Evolutionary conservation across 805 yeast species (phyloP).

Genomic region (Isabelozyma pseudorhagii): DNA sequence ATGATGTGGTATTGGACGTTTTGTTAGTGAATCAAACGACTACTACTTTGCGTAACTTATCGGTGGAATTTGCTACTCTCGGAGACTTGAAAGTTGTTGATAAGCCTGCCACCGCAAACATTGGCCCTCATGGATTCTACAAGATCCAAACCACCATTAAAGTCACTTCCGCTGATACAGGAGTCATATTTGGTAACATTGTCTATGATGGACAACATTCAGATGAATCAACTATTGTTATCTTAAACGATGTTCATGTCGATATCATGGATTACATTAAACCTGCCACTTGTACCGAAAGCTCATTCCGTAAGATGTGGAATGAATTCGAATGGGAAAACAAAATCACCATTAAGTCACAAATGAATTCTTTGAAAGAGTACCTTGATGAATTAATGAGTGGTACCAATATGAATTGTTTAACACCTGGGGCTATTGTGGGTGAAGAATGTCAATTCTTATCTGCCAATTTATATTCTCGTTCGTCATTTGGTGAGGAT

Average conservation of each 20-base stretch:
- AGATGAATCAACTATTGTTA: conserved; percentile 83
- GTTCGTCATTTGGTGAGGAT: conserved; percentile 94
- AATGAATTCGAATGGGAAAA: conserved; percentile 99
- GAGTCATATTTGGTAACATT: conserved; percentile 95
- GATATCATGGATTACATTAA: conserved; percentile 97
- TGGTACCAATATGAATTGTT: conserved; percentile 90
- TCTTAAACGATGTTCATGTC: conserved; percentile 89
- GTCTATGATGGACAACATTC: conserved; percentile 96
- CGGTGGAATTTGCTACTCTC: conserved; percentile 92
- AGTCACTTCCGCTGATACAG: conserved; percentile 96
- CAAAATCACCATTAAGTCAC: conserved; percentile 84
- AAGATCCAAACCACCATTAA: conserved; percentile 84
- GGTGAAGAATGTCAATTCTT: conserved; percentile 89
- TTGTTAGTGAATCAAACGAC: conserved; percentile 92
- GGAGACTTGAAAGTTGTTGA: conserved; percentile 96
- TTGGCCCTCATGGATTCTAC: conserved; percentile 97
- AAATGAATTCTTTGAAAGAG: conserved; percentile 61
- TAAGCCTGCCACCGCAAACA: conserved; percentile 81
- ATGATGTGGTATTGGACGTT: conserved; percentile 92
- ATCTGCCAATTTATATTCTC: conserved; percentile 90
- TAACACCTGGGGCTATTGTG: conserved; percentile 88
- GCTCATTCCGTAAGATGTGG: conserved; percentile 96
- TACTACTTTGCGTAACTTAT: conserved; percentile 82
- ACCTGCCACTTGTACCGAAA: conserved; percentile 88
- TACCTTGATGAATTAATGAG: conserved; percentile 72